Conservation (phyloP, 768 basidiomycete genomes). For the Crepidotus variabilis region DNA sequence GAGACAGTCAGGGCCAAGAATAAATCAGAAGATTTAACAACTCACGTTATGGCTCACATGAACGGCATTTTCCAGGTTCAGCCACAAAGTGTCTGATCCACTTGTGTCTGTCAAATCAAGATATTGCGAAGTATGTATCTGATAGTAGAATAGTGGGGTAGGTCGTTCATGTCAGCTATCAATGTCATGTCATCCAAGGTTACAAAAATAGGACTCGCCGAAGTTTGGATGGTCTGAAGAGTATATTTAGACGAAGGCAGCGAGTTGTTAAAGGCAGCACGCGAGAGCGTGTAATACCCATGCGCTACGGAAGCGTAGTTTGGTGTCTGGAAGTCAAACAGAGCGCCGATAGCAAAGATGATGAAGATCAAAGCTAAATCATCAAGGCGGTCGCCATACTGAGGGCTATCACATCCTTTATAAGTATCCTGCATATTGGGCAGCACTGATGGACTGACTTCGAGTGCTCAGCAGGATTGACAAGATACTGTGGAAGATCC, state of each 20-base stretch:
- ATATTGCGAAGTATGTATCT: slow-evolving; percentile 46
- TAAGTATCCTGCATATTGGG: slow-evolving; percentile 3
- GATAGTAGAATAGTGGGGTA: background rate
- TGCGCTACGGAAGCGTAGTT: slow-evolving; percentile 51
- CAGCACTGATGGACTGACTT: slow-evolving; percentile 6
- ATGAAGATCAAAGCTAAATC: slow-evolving; percentile 60
- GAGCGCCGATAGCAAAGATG: slow-evolving; percentile 59
- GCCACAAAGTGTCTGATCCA: slow-evolving; percentile 47
- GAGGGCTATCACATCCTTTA: too few relatives aligned
- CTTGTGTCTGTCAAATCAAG: slow-evolving; percentile 52
- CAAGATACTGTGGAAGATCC: slow-evolving; percentile 55
- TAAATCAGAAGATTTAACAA: slow-evolving; percentile 11
- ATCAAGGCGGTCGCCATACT: slow-evolving; percentile 27
- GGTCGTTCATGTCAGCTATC: too few relatives aligned
- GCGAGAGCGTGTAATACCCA: slow-evolving; percentile 60
- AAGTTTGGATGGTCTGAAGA: slow-evolving; percentile 46
- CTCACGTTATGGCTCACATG: slow-evolving; percentile 59
- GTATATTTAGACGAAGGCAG: slow-evolving; percentile 49
- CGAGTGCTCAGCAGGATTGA: slow-evolving; percentile 33
- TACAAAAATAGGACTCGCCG: slow-evolving; percentile 34
- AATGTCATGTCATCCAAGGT: background rate
- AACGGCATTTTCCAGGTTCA: slow-evolving; percentile 55
- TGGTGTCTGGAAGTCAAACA: slow-evolving; percentile 52
- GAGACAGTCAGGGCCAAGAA: background rate
- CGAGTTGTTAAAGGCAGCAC: slow-evolving; percentile 45